These are phyloP conservation scores for Lachnellula cervina DNA, from an alignment of 2,329 filamentous ascomycete genomes.

Conservation along the genomic window DNA sequence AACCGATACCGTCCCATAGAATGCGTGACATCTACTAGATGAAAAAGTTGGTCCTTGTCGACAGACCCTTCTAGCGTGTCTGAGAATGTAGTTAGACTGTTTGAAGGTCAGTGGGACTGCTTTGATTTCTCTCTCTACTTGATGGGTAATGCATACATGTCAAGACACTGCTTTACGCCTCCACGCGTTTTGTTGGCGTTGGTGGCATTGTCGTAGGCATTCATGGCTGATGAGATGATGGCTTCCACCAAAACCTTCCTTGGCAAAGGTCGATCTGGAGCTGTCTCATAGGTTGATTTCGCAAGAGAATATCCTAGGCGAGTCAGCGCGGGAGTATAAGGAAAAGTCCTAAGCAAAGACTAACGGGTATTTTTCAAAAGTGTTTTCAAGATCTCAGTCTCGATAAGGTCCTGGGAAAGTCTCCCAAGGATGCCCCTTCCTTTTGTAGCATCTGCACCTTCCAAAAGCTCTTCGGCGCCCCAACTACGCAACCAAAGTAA, in stretches of 20 bases:
- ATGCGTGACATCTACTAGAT: conserved; percentile 69
- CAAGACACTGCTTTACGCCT: conserved; percentile 70
- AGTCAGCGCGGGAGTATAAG: conserved; percentile 4
- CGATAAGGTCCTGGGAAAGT: conserved; percentile 56
- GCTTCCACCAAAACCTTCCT: conserved; percentile 51
- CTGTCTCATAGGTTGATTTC: conserved; percentile 55
- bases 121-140: too few species aligned
- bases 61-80: conserved; percentile 49
- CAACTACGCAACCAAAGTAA: conserved; percentile 71
- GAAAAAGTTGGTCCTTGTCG: conserved; percentile 52
- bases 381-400: conserved; percentile 65
- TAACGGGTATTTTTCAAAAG: conserved; percentile 58
- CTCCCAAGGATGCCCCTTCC: conserved; percentile 52
- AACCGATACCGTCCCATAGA: conserved; percentile 71
- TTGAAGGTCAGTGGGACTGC: conserved; percentile 19
- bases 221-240: conserved; percentile 59
- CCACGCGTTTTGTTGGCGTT: conserved; percentile 75
- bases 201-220: conserved; percentile 74
- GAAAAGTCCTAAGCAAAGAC: conserved; percentile 27
- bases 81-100: conserved; percentile 60
- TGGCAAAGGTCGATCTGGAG: conserved; percentile 45
- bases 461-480: conserved; percentile 48
- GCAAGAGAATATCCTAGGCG: conserved; percentile 57
- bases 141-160: conserved; percentile 52
- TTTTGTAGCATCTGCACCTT: conserved; percentile 30